phyloP scores from a whole-genome alignment of 1,284 basidiomycete species.

The Pseudozyma pruni region DNA sequence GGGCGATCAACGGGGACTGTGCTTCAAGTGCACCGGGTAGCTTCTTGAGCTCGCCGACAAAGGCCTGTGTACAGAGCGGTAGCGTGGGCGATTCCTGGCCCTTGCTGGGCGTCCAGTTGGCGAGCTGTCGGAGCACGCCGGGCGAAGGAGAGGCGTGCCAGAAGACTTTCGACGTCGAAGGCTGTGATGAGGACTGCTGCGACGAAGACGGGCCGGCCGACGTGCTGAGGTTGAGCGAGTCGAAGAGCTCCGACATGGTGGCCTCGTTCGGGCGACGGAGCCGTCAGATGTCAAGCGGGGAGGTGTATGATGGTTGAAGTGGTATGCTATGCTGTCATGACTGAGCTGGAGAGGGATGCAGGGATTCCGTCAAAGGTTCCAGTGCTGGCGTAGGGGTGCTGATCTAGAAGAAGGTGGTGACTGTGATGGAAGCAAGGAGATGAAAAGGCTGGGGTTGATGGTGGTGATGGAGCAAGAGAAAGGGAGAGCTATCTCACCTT shows the following conservation, averaged over 20 bases:
- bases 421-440: not conserved
- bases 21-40: slow-evolving; percentile 26
- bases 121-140: slow-evolving; percentile 26
- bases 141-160: slow-evolving; percentile 51
- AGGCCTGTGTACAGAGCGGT: slow-evolving; percentile 46
- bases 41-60: slow-evolving; percentile 46
- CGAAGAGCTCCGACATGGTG: slow-evolving; percentile 51
- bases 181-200: slow-evolving; percentile 45
- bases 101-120: slow-evolving; percentile 33
- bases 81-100: slow-evolving; percentile 42
- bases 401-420: not conserved
- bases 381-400: not conserved
- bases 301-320: not conserved
- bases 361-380: not conserved
- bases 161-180: slow-evolving; percentile 45
- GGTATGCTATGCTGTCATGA: slow-evolving; percentile 19
- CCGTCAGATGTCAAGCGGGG: not conserved
- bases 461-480: slow-evolving; percentile 6
- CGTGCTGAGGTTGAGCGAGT: slow-evolving; percentile 46
- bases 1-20: slow-evolving; percentile 33
- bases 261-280: not conserved
- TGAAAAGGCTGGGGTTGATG: not conserved
- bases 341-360: not conserved
- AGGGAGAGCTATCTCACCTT: not conserved
- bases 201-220: slow-evolving; percentile 35